Conservation (phyloP, 495 filamentous ascomycete genomes). For the Penicillium arizonense region DNA sequence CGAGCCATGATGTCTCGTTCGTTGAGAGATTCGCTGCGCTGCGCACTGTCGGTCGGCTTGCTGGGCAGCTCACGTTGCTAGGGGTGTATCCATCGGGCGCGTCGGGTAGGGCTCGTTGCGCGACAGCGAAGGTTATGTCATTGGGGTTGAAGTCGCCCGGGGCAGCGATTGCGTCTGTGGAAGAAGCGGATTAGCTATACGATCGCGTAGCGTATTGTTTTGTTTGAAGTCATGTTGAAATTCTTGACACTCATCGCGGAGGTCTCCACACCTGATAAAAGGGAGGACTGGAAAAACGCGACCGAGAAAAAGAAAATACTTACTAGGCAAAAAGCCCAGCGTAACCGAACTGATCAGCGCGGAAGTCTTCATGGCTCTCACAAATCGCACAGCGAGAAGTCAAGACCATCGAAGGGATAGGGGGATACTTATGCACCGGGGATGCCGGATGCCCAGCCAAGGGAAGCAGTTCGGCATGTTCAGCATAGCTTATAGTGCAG, state of each 20-base stretch:
- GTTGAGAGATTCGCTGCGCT: constrained; percentile 57
- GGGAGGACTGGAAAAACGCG: neutral
- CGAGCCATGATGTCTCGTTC: constrained; percentile 69
- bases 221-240: no score
- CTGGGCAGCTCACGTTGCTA: constrained; percentile 37
- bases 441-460: constrained; percentile 27
- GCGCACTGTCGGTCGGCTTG: constrained; percentile 49
- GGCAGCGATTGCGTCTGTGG: constrained; percentile 19
- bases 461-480: constrained; percentile 9
- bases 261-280: neutral
- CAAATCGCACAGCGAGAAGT: neutral
- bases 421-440: constrained; percentile 27
- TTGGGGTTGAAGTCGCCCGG: constrained; percentile 8
- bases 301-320: constrained; percentile 8
- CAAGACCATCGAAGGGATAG: neutral
- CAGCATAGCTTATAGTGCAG: constrained; percentile 5
- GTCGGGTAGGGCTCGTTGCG: constrained; percentile 40
- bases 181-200: constrained; percentile 1
- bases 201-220: neutral
- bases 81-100: constrained; percentile 50
- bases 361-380: constrained; percentile 23
- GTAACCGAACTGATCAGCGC: constrained; percentile 19
- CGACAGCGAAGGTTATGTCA: constrained; percentile 10
- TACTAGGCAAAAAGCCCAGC: constrained; percentile 34
- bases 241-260: no score